phyloP scores from a whole-genome alignment of 78 protist species.

The Pigoraptor vietnamica region DNA sequence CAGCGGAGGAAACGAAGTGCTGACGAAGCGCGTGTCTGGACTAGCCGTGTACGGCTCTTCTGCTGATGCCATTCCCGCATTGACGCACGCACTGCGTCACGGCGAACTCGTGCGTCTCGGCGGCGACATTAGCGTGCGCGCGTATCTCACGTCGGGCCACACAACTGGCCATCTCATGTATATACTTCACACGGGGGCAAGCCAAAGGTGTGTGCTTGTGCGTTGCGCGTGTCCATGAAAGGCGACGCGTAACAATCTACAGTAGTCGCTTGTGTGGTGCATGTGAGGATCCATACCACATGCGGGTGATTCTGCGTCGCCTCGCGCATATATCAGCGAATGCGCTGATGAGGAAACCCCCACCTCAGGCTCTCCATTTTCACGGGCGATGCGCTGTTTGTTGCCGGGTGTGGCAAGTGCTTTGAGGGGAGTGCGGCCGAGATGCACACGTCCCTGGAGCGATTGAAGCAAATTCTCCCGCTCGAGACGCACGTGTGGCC shows the following conservation, averaged over 20 bases:
- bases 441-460: constrained; percentile 41
- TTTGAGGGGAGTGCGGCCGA: constrained; percentile 66
- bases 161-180: not conserved
- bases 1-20: not conserved
- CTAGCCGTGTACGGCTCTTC: not conserved
- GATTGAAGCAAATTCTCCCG: constrained; percentile 25
- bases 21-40: not conserved
- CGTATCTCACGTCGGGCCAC: not conserved
- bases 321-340: too few relatives aligned
- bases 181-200: not conserved
- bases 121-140: not conserved
- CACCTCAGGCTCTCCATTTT: constrained; percentile 5
- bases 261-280: too few relatives aligned
- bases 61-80: not conserved
- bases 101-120: not conserved
- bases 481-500: constrained; percentile 45
- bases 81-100: not conserved
- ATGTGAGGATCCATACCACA: too few relatives aligned
- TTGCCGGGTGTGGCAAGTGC: constrained; percentile 76
- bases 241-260: too few relatives aligned
- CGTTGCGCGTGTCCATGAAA: not conserved
- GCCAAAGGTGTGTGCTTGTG: not conserved
- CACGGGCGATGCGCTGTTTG: constrained; percentile 52
- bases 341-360: too few relatives aligned
- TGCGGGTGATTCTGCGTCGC: too few relatives aligned